A percentile compares a stretch with the other conserved stretches of the same genome.
phyloP scores from a whole-genome alignment of 2,329 filamentous ascomycete species.

The Tolypocladium nubicola region DNA sequence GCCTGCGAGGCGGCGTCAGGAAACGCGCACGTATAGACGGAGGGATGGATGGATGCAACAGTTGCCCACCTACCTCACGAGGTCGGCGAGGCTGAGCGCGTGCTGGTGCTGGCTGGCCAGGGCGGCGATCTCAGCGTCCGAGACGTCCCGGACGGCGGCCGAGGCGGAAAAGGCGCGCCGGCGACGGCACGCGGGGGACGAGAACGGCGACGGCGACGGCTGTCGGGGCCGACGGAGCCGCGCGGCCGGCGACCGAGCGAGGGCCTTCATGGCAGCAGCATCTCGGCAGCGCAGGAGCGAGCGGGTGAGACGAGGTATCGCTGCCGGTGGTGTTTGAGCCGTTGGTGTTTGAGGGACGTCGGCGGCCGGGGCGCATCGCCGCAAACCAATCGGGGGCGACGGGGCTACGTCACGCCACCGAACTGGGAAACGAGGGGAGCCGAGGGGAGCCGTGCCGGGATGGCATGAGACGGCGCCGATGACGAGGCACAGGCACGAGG shows the following conservation, averaged over 20 bases:
- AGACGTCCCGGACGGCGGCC: conserved; percentile 22
- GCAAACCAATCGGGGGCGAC: no score
- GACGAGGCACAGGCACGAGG: no score
- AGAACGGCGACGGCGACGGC: neutral
- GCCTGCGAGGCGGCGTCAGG: conserved; percentile 26
- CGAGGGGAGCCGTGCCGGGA: no score
- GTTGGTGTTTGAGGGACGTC: no score
- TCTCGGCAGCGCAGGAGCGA: neutral
- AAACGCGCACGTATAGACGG: no score
- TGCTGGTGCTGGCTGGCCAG: conserved; percentile 72
- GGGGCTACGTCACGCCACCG: no score
- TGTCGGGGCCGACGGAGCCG: neutral
- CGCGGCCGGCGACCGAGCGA: neutral
- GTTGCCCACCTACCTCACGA: conserved; percentile 68
- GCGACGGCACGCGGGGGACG: neutral
- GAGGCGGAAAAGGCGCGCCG: neutral
- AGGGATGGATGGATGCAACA: no score
- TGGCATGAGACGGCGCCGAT: no score
- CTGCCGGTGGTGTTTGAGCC: no score
- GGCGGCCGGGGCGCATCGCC: no score
- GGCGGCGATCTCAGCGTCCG: conserved; percentile 66
- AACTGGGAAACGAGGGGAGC: no score
- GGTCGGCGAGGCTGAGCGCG: conserved; percentile 72
- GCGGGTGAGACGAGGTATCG: no score
- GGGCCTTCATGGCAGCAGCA: conserved; percentile 4